Percentiles rank a stretch among this genome's conserved stretches.
These are phyloP conservation scores for Brettanomyces custersianus DNA, from an alignment of 805 yeast genomes.

Conservation along the genomic window DNA sequence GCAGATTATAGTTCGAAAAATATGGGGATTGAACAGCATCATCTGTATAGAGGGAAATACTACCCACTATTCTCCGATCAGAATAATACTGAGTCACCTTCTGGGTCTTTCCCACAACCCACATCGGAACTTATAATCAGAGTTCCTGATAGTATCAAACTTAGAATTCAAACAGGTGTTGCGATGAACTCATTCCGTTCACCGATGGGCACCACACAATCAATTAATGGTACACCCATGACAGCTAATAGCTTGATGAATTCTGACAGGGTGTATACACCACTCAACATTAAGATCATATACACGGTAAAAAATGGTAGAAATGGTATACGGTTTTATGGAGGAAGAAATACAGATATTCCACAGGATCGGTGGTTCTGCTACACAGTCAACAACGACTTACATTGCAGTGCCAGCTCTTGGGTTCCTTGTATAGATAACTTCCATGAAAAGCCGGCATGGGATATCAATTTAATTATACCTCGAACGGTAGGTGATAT, in stretches of 20 bases:
- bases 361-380: conserved; percentile 63
- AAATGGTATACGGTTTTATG: conserved; percentile 70
- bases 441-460: conserved; percentile 78
- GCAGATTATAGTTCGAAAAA: conserved; percentile 36
- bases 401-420: conserved; percentile 78
- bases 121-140: conserved; percentile 58
- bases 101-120: conserved; percentile 23
- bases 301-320: conserved; percentile 58
- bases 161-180: conserved; percentile 41
- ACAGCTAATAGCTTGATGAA: conserved; percentile 22
- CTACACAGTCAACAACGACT: conserved; percentile 71
- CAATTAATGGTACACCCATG: conserved; percentile 18
- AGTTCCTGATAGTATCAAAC: conserved; percentile 57
- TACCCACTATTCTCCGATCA: conserved; percentile 43
- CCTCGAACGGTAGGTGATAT: conserved; percentile 76
- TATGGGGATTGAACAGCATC: conserved; percentile 46
- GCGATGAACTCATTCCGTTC: conserved; percentile 18
- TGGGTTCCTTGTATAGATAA: conserved; percentile 97
- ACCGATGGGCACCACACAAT: conserved; percentile 27
- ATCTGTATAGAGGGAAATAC: conserved; percentile 43
- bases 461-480: conserved; percentile 83
- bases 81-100: conserved; percentile 23
- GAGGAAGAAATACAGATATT: conserved; percentile 41
- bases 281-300: conserved; percentile 61
- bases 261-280: conserved; percentile 53